Percentiles rank a stretch among this genome's conserved stretches.
Evolutionary conservation across 768 basidiomycete genomes (phyloP).

Genomic region (Tricholoma terreum): DNA sequence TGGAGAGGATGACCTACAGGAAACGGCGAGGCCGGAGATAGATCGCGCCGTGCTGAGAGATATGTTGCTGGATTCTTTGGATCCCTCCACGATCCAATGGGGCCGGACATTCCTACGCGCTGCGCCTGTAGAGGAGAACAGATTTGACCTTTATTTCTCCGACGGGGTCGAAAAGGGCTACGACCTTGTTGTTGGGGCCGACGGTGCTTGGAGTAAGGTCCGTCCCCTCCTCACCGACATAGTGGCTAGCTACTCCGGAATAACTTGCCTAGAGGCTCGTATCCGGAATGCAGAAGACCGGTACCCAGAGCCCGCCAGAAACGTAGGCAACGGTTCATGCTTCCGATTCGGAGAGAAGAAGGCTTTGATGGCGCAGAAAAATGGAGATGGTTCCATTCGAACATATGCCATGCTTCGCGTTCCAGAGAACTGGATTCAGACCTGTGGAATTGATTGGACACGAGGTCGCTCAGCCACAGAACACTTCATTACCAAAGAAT

Average conservation of each 20-base stretch:
- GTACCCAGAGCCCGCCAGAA: conserved; percentile 21
- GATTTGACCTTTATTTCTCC: conserved; percentile 10
- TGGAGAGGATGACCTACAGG: conserved; percentile 1
- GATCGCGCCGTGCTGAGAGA: conserved; percentile 21
- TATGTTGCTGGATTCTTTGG: conserved; percentile 23
- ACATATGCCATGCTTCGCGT: no score
- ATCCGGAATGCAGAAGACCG: conserved; percentile 9
- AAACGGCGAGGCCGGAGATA: conserved; percentile 20
- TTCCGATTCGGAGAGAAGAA: conserved; percentile 8
- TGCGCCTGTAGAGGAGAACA: conserved; percentile 2
- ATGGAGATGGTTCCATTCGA: no score
- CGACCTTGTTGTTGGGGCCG: conserved; percentile 25
- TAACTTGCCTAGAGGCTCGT: conserved; percentile 16
- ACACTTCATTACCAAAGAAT: no score
- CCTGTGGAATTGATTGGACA: no score
- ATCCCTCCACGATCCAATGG: conserved; percentile 18
- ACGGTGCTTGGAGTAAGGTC: conserved; percentile 38
- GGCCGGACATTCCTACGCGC: conserved; percentile 15
- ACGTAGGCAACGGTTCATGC: conserved; percentile 27
- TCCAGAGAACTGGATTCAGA: no score
- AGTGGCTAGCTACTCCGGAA: conserved; percentile 31
- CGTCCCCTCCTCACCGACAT: conserved; percentile 29
- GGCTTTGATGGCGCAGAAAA: no score
- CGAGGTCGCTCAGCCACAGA: no score
- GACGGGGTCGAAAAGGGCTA: conserved; percentile 12